phyloP scores from a whole-genome alignment of 2,329 filamentous ascomycete species.

The Nothopassalora personata region DNA sequence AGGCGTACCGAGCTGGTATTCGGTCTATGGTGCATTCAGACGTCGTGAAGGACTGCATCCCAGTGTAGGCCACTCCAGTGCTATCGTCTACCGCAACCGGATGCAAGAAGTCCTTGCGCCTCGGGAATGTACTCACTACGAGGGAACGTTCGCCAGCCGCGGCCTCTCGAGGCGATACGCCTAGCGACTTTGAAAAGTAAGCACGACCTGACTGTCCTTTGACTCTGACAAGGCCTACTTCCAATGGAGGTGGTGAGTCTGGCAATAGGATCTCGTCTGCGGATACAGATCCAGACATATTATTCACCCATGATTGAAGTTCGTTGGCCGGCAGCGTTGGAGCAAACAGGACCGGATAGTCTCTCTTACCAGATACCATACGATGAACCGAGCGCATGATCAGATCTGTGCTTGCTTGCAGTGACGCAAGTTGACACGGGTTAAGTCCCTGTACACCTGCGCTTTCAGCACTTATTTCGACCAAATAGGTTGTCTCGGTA shows the following conservation, averaged over 20 bases:
- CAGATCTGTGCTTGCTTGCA: slow-evolving; percentile 2
- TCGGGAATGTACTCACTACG: slow-evolving; percentile 41
- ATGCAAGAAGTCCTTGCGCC: slow-evolving; percentile 57
- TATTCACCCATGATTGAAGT: slow-evolving; percentile 4
- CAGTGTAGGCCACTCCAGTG: slow-evolving; percentile 34
- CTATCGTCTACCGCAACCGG: slow-evolving; percentile 12
- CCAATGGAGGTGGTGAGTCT: background rate
- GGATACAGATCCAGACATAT: background rate
- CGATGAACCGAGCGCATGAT: slow-evolving; percentile 11
- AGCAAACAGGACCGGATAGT: slow-evolving; percentile 16
- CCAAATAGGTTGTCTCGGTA: slow-evolving; percentile 13
- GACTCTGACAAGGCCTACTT: slow-evolving; percentile 18
- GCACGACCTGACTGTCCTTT: slow-evolving; percentile 11
- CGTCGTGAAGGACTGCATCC: slow-evolving; percentile 46
- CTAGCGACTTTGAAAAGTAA: slow-evolving; percentile 16
- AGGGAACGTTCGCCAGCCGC: background rate
- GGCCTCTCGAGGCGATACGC: background rate
- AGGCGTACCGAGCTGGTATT: slow-evolving; percentile 43
- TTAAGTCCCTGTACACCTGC: background rate
- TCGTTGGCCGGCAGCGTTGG: background rate
- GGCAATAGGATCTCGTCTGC: background rate
- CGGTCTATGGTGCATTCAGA: slow-evolving; percentile 44
- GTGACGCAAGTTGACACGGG: background rate
- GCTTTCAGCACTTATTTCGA: background rate
- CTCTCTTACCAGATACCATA: slow-evolving; percentile 3